phyloP scores from a whole-genome alignment of 2,329 filamentous ascomycete species.

The Exophiala spinifera region DNA sequence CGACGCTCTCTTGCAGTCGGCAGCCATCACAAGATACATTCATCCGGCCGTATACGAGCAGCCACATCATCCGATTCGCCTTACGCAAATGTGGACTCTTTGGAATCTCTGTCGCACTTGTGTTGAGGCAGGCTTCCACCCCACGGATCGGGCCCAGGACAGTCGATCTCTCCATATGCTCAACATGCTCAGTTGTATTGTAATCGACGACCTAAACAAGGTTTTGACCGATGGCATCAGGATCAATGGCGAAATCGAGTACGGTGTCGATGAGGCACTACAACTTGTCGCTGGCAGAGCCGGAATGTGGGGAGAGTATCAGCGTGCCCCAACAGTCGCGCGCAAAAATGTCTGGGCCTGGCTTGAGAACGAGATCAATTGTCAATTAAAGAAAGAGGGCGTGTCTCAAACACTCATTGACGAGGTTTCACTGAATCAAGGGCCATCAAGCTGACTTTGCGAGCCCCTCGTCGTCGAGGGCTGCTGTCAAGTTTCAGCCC shows the following conservation, averaged over 20 bases:
- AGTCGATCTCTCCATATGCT: conserved; percentile 2
- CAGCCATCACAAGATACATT: conserved; percentile 51
- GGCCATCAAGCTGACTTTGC: not conserved
- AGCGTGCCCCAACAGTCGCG: not conserved
- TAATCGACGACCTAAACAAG: conserved; percentile 12
- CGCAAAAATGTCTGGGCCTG: conserved; percentile 9
- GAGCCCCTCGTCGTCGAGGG: not conserved
- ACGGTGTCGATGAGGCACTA: conserved; percentile 4
- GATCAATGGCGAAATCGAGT: conserved; percentile 10
- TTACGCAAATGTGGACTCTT: conserved; percentile 36
- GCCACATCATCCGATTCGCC: conserved; percentile 52
- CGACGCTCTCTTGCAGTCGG: conserved; percentile 50
- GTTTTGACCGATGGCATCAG: conserved; percentile 1
- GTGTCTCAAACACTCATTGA: conserved; percentile 8
- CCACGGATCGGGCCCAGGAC: not conserved
- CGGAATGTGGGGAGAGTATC: conserved; percentile 12
- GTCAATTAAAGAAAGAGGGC: conserved; percentile 9
- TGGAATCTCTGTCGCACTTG: conserved; percentile 11
- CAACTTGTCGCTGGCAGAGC: not conserved
- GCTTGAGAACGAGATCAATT: conserved; percentile 10
- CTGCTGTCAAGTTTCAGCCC: conserved; percentile 1
- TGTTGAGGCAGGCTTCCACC: not conserved
- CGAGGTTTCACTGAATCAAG: not conserved
- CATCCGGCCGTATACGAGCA: conserved; percentile 52
- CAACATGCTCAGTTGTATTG: conserved; percentile 6